Percentiles rank a stretch among this genome's conserved stretches.
Evolutionary conservation across 345 rosid genomes (phyloP).

Genomic region (Populus euphratica): DNA sequence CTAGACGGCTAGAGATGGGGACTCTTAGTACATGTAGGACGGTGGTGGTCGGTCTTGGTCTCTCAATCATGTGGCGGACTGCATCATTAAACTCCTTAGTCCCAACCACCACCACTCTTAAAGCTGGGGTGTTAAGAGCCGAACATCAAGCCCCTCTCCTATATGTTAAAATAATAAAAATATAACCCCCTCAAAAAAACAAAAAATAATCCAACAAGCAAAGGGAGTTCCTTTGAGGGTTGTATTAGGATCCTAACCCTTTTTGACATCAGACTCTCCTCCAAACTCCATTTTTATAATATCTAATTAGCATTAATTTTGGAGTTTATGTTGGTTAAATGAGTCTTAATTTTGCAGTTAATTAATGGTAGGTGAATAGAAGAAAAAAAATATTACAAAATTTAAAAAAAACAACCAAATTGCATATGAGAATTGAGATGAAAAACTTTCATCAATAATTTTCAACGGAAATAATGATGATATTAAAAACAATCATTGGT

Average conservation of each 20-base stretch:
- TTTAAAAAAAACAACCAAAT: too few relatives aligned
- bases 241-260: constrained; percentile 37
- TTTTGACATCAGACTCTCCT: constrained; percentile 41
- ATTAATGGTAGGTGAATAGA: constrained; percentile 21
- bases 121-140: constrained; percentile 43
- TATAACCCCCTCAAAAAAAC: not conserved
- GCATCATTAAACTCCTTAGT: constrained; percentile 54
- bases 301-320: constrained; percentile 10
- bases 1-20: constrained; percentile 19
- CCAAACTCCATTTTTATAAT: constrained; percentile 22
- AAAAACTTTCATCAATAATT: too few relatives aligned
- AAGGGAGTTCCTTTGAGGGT: constrained; percentile 52
- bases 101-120: constrained; percentile 39
- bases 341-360: not conserved
- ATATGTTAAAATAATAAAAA: not conserved
- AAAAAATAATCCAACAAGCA: constrained; percentile 24
- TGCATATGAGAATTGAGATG: too few relatives aligned
- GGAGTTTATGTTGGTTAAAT: constrained; percentile 3
- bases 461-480: too few relatives aligned
- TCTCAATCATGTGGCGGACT: constrained; percentile 71
- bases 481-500: too few relatives aligned
- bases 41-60: constrained; percentile 83
- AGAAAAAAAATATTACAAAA: too few relatives aligned
- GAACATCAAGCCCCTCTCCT: not conserved
- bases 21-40: constrained; percentile 62